Evolutionary conservation across 176 grass and related monocot species (phyloP).

Genomic region (Carex scoparia): DNA sequence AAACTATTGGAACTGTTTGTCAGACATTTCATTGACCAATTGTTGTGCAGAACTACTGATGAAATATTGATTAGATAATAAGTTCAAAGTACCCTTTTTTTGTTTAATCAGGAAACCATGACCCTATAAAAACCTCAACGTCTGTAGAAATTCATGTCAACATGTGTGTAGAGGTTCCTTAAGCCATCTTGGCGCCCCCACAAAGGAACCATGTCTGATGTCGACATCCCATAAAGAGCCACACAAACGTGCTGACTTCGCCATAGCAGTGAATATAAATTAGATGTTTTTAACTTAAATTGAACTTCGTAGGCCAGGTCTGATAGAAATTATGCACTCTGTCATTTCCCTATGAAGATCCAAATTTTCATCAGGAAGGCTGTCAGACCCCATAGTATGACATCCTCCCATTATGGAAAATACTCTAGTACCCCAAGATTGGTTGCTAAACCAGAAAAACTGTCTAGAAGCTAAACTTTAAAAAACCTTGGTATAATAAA

Average conservation of each 20-base stretch:
- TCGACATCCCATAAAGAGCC: background rate
- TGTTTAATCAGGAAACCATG: background rate
- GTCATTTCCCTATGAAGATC: background rate
- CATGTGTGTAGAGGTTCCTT: background rate
- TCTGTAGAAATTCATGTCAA: background rate
- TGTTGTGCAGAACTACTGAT: background rate
- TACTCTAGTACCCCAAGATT: background rate
- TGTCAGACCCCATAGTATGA: background rate
- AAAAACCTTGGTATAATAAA: background rate
- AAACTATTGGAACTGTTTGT: background rate
- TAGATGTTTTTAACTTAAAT: background rate
- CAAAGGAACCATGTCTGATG: background rate
- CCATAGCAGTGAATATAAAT: background rate
- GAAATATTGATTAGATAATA: background rate
- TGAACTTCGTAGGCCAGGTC: background rate
- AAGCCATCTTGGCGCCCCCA: background rate
- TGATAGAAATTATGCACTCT: background rate
- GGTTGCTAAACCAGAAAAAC: background rate
- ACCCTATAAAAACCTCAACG: background rate
- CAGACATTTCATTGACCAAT: background rate
- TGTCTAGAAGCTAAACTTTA: background rate
- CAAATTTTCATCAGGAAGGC: background rate
- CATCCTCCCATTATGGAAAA: background rate
- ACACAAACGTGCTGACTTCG: background rate
- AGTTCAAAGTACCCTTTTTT: background rate